Conservation (phyloP, 2,329 filamentous ascomycete species). For the Ceratocystis diversiconidia region DNA sequence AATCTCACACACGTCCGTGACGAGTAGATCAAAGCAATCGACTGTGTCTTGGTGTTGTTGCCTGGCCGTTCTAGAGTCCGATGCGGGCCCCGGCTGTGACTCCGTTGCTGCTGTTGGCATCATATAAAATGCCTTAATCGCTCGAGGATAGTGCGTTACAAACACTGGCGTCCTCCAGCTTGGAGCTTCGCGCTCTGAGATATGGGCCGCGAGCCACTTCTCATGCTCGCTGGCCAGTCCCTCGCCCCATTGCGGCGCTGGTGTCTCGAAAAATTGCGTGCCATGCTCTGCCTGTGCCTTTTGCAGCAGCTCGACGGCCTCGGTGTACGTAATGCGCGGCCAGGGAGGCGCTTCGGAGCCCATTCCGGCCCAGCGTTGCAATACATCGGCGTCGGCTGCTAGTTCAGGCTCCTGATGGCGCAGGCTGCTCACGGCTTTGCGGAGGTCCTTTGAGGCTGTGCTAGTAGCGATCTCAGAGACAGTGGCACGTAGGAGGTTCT, state of each 20-base stretch:
- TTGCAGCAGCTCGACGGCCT: slow-evolving; percentile 58
- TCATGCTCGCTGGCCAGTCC: slow-evolving; percentile 88
- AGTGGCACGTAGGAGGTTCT: slow-evolving; percentile 55
- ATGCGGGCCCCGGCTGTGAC: neutral
- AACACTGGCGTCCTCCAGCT: slow-evolving; percentile 56
- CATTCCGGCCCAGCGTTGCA: slow-evolving; percentile 59
- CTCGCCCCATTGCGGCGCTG: slow-evolving; percentile 50
- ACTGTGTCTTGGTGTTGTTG: slow-evolving; percentile 39
- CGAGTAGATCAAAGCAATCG: slow-evolving; percentile 79
- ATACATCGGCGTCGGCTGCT: slow-evolving; percentile 34
- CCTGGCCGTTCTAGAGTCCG: too few relatives aligned
- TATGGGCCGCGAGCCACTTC: slow-evolving; percentile 58
- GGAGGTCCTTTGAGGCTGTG: slow-evolving; percentile 32
- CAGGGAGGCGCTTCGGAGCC: slow-evolving; percentile 38
- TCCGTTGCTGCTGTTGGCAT: slow-evolving; percentile 21
- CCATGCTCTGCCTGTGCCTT: slow-evolving; percentile 30
- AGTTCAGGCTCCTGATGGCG: slow-evolving; percentile 24
- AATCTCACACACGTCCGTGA: slow-evolving; percentile 75
- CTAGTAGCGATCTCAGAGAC: slow-evolving; percentile 29
- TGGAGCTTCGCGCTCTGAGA: slow-evolving; percentile 39
- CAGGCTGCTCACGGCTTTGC: slow-evolving; percentile 25
- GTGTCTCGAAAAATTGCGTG: slow-evolving; percentile 46
- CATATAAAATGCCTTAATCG: slow-evolving; percentile 79
- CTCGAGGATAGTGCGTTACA: slow-evolving; percentile 80
- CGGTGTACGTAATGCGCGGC: slow-evolving; percentile 70